Base-by-base conservation (phyloP, 2,329 filamentous ascomycete species). In the Xylariaceae sp. region DNA sequence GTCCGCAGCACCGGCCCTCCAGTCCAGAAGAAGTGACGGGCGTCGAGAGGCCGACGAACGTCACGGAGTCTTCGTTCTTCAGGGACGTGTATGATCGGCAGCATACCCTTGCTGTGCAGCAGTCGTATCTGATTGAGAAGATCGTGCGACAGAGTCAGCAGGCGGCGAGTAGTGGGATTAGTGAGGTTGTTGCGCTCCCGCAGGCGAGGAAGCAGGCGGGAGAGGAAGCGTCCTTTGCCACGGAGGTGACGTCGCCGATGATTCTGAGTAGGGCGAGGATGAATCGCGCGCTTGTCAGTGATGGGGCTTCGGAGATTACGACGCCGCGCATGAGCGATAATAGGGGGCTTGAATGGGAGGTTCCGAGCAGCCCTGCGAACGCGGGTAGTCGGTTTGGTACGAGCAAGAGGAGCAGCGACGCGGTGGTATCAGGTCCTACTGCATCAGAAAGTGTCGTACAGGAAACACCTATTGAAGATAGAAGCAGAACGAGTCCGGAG, bases 61-160 rank as follows among this genome's bases (percentile, higher is more conserved):
- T 58, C 6, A 72, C 70, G 34, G 64, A 71, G 35, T 63, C 65
- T 13, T 69, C 70, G 0, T 71, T 70, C 56, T 71, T 73, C 48
- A 66, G 65, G 6, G 59, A 59, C 23, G 58, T 71, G 18, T 69
- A 68, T 56, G 61, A 66, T 11, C 64, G 65, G 11, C 69, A 71
- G 56, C 66, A 70, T 56, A 57, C 47, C 47, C 64, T 67, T 23
- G 66, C 67, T 2, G 56, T 65, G 15, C 65, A 72, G 35, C 68
- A 70, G n/a, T 68, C 68, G 4, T 55, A 65, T 35, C 68, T 73
- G 18, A 66, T 73, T 48, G 71, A 72, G 55, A 68, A 68, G 7
- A 72, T 73, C 11, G 67, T 73, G 23, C 70, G 67, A 34, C 69
- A 70, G 51, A 72, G 69, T 51, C 70, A 73, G 59, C 70, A 66